phyloP scores from a whole-genome alignment of 495 filamentous ascomycete species.

The Viridothelium virens region DNA sequence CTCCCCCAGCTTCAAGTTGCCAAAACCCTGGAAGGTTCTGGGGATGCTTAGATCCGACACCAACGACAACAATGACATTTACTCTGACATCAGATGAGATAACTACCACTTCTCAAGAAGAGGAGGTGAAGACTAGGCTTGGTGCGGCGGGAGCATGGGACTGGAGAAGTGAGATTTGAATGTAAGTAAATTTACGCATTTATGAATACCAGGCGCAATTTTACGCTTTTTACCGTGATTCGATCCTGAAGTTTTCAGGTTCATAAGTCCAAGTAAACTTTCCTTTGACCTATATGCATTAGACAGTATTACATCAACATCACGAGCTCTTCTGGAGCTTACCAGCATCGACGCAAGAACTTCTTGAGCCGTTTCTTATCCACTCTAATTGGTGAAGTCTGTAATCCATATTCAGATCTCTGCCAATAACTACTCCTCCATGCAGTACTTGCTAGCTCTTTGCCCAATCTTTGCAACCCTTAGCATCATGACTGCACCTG shows the following conservation, averaged over 20 bases:
- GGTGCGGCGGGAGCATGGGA: neutral
- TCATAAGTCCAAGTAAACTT: neutral
- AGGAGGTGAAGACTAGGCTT: neutral
- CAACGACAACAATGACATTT: neutral
- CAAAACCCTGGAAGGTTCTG: neutral
- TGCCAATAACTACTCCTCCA: neutral
- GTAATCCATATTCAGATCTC: neutral
- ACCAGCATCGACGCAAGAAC: neutral
- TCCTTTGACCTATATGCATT: neutral
- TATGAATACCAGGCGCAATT: too few relatives aligned
- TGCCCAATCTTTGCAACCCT: neutral
- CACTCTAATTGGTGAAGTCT: too few relatives aligned
- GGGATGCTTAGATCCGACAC: neutral
- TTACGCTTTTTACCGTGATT: too few relatives aligned
- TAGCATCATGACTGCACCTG: too few relatives aligned
- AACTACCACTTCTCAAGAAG: neutral
- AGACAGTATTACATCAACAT: neutral
- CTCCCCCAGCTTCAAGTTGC: conserved; percentile 29
- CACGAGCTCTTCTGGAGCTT: neutral
- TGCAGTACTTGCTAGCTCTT: too few relatives aligned
- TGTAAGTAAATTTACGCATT: neutral
- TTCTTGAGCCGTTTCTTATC: neutral
- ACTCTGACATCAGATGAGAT: neutral
- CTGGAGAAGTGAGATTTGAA: conserved; percentile 6
- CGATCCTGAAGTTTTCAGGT: neutral